These are phyloP conservation scores for Candida peoriensis DNA, from an alignment of 805 yeast species.

Conservation along the genomic window DNA sequence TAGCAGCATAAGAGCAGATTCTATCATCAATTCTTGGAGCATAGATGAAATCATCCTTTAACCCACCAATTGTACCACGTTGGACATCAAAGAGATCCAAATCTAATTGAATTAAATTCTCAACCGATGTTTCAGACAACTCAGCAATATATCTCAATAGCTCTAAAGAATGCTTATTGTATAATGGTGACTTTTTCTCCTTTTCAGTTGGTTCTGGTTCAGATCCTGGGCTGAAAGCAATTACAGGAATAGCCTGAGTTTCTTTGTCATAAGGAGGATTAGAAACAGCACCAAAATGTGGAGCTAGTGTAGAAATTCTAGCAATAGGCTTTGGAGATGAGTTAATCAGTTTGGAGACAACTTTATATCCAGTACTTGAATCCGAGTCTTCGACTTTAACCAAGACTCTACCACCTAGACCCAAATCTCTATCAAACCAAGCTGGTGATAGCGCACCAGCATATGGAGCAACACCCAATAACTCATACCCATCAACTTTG, in stretches of 20 bases:
- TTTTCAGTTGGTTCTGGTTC: slow-evolving; percentile 49
- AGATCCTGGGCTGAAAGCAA: slow-evolving; percentile 46
- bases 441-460: slow-evolving; percentile 60
- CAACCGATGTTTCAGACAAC: slow-evolving; percentile 51
- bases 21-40: slow-evolving; percentile 86
- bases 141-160: slow-evolving; percentile 66
- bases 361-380: slow-evolving; percentile 25
- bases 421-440: slow-evolving; percentile 86
- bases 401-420: slow-evolving; percentile 74
- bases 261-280: slow-evolving; percentile 71
- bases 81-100: slow-evolving; percentile 80
- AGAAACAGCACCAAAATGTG: slow-evolving; percentile 75
- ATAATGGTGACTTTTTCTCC: slow-evolving; percentile 59
- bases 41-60: slow-evolving; percentile 68
- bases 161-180: slow-evolving; percentile 62
- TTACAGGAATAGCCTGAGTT: slow-evolving; percentile 72
- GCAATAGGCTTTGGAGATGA: slow-evolving; percentile 70
- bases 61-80: slow-evolving; percentile 73
- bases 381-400: slow-evolving; percentile 34
- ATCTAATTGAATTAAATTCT: slow-evolving; percentile 64
- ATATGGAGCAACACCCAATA: slow-evolving; percentile 81
- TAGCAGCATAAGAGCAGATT: slow-evolving; percentile 72
- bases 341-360: slow-evolving; percentile 43
- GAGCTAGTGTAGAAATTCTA: slow-evolving; percentile 79
- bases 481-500: slow-evolving; percentile 66